Conservation (phyloP, 2,329 filamentous ascomycete species). For the Colletotrichum sp. region DNA sequence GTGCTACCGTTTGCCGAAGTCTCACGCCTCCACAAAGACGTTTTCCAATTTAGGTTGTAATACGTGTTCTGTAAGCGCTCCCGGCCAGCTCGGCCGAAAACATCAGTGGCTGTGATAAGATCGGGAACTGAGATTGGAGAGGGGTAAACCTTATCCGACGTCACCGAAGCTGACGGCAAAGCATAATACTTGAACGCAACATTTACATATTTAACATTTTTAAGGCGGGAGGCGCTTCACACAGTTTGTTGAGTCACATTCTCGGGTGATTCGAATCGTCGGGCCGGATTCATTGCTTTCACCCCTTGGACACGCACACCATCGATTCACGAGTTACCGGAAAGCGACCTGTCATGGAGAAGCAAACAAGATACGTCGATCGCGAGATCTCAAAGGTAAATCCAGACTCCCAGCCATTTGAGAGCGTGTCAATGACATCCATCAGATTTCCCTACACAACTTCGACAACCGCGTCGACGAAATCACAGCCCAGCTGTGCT, state of each 20-base stretch:
- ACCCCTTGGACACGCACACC: not conserved
- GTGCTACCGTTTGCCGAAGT: not conserved
- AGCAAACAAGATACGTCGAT: not conserved
- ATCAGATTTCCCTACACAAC: not conserved
- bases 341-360: not conserved
- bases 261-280: not conserved
- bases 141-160: not conserved
- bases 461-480: not conserved
- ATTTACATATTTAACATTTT: not conserved
- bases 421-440: not conserved
- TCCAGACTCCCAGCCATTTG: not conserved
- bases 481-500: not conserved
- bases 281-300: accelerated
- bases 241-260: not conserved
- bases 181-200: not conserved
- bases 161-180: not conserved
- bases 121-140: not conserved
- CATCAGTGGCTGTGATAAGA: not conserved
- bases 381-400: not conserved
- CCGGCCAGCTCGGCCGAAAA: not conserved
- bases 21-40: not conserved
- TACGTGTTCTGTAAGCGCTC: not conserved
- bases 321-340: not conserved
- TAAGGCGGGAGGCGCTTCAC: not conserved
- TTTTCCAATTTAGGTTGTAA: not conserved